These are phyloP conservation scores for Rhizophora mangle DNA, from an alignment of 345 rosid species.

Conservation along the genomic window DNA sequence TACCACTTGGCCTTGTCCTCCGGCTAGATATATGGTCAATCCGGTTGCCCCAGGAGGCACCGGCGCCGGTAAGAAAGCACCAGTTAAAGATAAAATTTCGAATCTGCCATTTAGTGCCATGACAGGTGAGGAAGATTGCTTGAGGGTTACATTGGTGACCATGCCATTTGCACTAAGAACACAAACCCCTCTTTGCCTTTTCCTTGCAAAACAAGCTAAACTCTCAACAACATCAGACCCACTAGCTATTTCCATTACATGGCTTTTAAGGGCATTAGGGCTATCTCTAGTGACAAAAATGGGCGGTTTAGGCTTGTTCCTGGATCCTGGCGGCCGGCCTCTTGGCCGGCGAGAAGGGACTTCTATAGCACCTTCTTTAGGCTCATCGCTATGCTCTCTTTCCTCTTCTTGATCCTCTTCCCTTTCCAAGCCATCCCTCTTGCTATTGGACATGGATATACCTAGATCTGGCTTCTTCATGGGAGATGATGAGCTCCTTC, in stretches of 20 bases:
- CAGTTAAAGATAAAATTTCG: constrained; percentile 23
- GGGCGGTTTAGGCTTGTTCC: constrained; percentile 49
- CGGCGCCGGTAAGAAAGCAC: constrained; percentile 23
- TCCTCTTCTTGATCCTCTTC: constrained; percentile 40
- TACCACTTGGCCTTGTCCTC: constrained; percentile 31
- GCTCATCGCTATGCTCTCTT: constrained; percentile 50
- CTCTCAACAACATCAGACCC: constrained; percentile 58
- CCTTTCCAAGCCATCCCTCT: constrained; percentile 27
- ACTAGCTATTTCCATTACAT: constrained; percentile 58
- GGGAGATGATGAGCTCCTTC: constrained; percentile 52
- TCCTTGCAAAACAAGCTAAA: constrained; percentile 55
- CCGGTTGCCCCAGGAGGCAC: constrained; percentile 24
- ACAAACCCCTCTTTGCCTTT: constrained; percentile 56
- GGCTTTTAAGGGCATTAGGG: constrained; percentile 62
- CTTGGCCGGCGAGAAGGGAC: constrained; percentile 54
- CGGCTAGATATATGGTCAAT: constrained; percentile 26
- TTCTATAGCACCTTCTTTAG: constrained; percentile 62
- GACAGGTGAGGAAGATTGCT: constrained; percentile 42
- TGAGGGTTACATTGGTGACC: constrained; percentile 61
- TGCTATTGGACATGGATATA: constrained; percentile 49
- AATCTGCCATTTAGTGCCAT: constrained; percentile 28
- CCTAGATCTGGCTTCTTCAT: constrained; percentile 71
- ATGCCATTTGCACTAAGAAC: constrained; percentile 59
- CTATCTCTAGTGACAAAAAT: constrained; percentile 66
- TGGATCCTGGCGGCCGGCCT: constrained; percentile 50